Evolutionary conservation across 306 rosid species (phyloP), one percentile per base, ranked within the genome.

Genomic region (Castanospermum australe): DNA sequence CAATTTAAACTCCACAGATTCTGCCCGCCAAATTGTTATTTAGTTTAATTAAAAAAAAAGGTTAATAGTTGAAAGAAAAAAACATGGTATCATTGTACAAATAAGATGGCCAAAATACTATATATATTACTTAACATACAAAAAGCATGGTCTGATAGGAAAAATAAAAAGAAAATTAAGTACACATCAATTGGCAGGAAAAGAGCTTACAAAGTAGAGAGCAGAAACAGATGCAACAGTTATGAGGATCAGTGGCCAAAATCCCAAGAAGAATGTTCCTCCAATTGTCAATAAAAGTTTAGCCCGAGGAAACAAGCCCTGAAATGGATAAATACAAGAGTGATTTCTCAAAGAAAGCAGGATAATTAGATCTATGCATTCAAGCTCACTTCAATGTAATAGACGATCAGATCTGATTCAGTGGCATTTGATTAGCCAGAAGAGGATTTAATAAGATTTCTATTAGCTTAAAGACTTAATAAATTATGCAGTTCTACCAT

Each of bases 251-350:
- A 95, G 82, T 3, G 99, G 99, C 88, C 99, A 87, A 84, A 95
- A 95, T 81, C 83, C 97, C 76, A 95, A 84, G 92, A 95, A 95
- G 84, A 95, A 95, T n/a, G 99, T 90, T 79, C 98, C 99, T 69
- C 99, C 99, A 74, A 86, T 54, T 17, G 97, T 91, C 78, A 95
- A 82, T 72, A 95, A 83, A 74, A 95, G 88, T 84, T 84, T 95
- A 86, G 92, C 98, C 51, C 99, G 93, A 82, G 99, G 99, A 61
- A 95, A 41, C 83, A 95, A 81, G 72, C 98, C 98, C 99, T 95
- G 90, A 69, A 90, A 84, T 73, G 83, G 71, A 76, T 52, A 57
- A 67, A 73, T 44, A 62, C 15, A 55, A 9, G 44, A 69, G 76
- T 63, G 21, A 63, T 36, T 84, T 82, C 25, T 39, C 11, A 15